Base-by-base conservation (phyloP, 2,329 filamentous ascomycete species). In the Akanthomyces uredinophilus region DNA sequence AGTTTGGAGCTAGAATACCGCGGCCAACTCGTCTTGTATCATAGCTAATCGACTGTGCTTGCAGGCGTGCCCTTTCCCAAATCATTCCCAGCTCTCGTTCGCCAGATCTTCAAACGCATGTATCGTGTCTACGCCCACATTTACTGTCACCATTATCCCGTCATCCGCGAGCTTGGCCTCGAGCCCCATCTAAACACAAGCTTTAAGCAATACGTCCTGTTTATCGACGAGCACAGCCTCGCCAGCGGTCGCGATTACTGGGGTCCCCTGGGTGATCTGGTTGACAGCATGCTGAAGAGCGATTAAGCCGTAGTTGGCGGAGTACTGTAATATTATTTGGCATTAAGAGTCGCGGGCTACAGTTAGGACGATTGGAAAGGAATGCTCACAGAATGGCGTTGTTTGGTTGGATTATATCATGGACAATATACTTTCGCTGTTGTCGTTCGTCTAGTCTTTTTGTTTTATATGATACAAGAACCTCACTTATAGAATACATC, bases 181-280 rank as follows among this genome's bases (percentile, higher is more conserved):
- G 95, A 99, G 77, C 93, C 96, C 50, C 95, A 99, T 76, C 85
- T 99, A 67, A 99, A 99, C 78, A 99, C 95, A 16, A 96, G 92
- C 78, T 99, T 99, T 86, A 99, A 99, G 83, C 95, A 99, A 77
- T 99, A 98, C 72, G 95, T 99, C 65, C 84, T 99, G 63, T 99
- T 99, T 77, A 92, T 99, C 68, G 93, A 99, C 75, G 96, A 99
- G 82, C 95, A 98, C 77, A 87, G 86, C 68, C 79, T 99, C 68
- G 92, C 92, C 32, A 96, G 87, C 71, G 95, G 94, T 56, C 93
- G 96, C 77, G 95, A 99, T 75, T 99, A 94, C 79, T 99, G 94
- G 89, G 95, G 95, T 1, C 95, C 95, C 14, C 75, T 99, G 63
- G 94, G 94, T 13, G 95, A 99, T 75, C 79, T 99, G 67, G 95